These are phyloP conservation scores for Pholiota microspora DNA, from an alignment of 768 basidiomycete genomes.

Conservation along the genomic window DNA sequence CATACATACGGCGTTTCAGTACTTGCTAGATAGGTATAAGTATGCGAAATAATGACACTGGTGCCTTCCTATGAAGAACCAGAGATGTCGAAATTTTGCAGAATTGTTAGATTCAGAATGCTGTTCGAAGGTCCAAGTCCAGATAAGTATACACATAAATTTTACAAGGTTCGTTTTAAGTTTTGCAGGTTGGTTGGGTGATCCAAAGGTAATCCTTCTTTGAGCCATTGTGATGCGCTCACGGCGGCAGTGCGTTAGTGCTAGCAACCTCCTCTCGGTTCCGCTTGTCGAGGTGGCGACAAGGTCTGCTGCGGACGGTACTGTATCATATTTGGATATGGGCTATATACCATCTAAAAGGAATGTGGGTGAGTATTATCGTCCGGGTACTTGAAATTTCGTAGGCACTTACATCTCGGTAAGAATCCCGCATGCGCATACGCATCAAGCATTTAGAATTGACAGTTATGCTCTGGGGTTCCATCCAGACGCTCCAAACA, in stretches of 20 bases:
- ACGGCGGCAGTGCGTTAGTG: neutral
- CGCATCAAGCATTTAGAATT: conserved; percentile 57
- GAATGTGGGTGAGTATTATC: conserved; percentile 3
- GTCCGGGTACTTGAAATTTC: neutral
- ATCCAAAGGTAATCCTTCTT: no score
- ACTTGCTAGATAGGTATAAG: no score
- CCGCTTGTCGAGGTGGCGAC: neutral
- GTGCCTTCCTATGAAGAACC: no score
- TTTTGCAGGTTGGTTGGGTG: no score
- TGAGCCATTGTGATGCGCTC: no score
- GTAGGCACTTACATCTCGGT: conserved; percentile 45
- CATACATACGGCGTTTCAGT: no score
- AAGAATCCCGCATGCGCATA: conserved; percentile 55
- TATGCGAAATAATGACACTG: no score
- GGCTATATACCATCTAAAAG: conserved; percentile 48
- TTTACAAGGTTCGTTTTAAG: no score
- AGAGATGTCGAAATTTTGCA: no score
- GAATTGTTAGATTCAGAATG: no score
- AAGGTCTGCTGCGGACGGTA: conserved; percentile 29
- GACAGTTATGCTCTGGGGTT: conserved; percentile 35
- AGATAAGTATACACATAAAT: no score
- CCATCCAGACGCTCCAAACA: conserved; percentile 47
- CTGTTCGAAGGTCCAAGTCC: no score
- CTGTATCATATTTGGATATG: conserved; percentile 54
- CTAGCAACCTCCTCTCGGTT: neutral